phyloP scores from a whole-genome alignment of 768 basidiomycete genomes.

The Candolleomyces efflorescens region DNA sequence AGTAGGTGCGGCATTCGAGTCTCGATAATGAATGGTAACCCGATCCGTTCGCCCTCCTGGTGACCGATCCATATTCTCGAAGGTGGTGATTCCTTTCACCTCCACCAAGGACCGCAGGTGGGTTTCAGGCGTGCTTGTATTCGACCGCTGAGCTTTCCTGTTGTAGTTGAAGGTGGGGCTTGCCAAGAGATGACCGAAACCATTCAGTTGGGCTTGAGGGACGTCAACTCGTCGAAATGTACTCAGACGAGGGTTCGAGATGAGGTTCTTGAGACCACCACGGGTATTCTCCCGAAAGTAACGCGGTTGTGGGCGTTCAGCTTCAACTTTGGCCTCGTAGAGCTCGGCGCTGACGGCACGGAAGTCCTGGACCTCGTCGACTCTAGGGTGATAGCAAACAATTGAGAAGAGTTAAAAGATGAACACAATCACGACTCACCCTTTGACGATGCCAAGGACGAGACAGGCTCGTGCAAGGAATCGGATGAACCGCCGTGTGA shows the following conservation, averaged over 20 bases:
- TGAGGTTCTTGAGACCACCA: slow-evolving; percentile 34
- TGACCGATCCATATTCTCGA: slow-evolving; percentile 10
- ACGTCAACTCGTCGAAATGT: slow-evolving; percentile 50
- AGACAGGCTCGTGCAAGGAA: slow-evolving; percentile 50
- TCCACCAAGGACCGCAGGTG: slow-evolving; percentile 5
- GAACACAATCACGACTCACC: slow-evolving; percentile 39
- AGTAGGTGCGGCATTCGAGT: slow-evolving; percentile 40
- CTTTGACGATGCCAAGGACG: slow-evolving; percentile 61
- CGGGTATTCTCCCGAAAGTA: slow-evolving; percentile 23
- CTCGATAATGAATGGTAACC: slow-evolving; percentile 43
- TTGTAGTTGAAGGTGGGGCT: slow-evolving; percentile 12
- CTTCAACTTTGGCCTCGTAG: slow-evolving; percentile 7
- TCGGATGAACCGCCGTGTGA: slow-evolving; percentile 58
- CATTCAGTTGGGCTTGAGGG: slow-evolving; percentile 36
- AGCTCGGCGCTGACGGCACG: slow-evolving; percentile 38
- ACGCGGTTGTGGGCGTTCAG: no score
- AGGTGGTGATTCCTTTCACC: slow-evolving; percentile 9
- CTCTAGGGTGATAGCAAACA: slow-evolving; percentile 25
- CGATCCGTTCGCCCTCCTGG: slow-evolving; percentile 25
- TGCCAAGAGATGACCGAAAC: slow-evolving; percentile 24
- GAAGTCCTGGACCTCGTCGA: slow-evolving; percentile 55
- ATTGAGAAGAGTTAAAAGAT: neutral
- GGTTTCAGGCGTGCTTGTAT: slow-evolving; percentile 4
- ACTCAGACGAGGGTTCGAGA: slow-evolving; percentile 52
- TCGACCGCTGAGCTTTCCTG: neutral